Base-by-base conservation (phyloP, 805 yeast species). In the Blastobotrys muscicola region DNA sequence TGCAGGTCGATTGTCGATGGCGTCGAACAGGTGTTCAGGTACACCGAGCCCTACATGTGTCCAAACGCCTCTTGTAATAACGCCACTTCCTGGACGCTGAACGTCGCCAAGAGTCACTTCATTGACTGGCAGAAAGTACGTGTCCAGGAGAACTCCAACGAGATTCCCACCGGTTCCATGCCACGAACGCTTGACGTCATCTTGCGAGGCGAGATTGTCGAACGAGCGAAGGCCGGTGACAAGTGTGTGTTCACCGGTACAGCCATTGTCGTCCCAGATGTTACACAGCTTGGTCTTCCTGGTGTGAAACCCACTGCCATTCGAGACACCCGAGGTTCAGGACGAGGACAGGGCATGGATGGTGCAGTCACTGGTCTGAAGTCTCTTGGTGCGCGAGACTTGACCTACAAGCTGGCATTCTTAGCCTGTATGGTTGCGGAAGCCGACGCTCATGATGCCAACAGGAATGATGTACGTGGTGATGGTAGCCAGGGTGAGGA, bases 91-190 rank as follows among this genome's bases (percentile, higher is more conserved):
- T 90, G 96, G 94, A 78, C 94, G 1, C 67, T 92, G 45, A 80
- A 84, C 55, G 80, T 90, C 29, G 65, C 83, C 31, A 85, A 86
- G 62, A 85, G 95, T 0, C 84, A 81, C 48, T 90, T 92, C 57
- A 70, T 86, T 50, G 97, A 90, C 69, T 90, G 98, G 98, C 98
- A 90, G 63, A 83, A 83, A 51, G 90, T 87, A 20, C 76, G 97
- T 55, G 83, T 90, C 51, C 98, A 90, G 61, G 98, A 90, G 59
- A 92, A 90, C 57, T 80, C 97, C n/a, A 83, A 72, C 54, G 97
- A 90, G 64, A 90, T 90, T 45, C 98, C 98, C 23, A 86, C 96
- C 0, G 98, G 98, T 26, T 87, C 97, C 3, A 90, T 90, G 98
- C 98, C 98, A 20, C 77, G 98, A 61, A 90, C 96, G 1, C 64